These are phyloP conservation scores for Pseudogymnoascus sp. DNA, from an alignment of 2,329 filamentous ascomycete genomes.

Conservation along the genomic window DNA sequence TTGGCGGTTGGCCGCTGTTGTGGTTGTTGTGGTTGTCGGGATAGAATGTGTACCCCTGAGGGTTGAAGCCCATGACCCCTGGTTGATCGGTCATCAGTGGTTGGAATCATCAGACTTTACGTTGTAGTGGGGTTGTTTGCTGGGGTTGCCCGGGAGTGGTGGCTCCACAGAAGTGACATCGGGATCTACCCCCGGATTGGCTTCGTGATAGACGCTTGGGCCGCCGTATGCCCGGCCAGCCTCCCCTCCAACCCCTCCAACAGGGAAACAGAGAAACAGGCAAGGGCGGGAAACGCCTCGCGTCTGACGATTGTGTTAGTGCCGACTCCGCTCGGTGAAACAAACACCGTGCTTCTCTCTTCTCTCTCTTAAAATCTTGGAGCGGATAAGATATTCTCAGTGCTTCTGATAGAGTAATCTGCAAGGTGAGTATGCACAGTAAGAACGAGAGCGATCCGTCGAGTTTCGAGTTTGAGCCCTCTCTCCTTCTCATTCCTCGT, in stretches of 20 bases:
- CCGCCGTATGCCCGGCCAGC: background rate
- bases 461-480: background rate
- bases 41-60: background rate
- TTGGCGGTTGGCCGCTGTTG: background rate
- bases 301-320: conserved; percentile 4
- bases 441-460: too few species aligned
- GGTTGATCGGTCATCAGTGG: background rate
- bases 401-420: background rate
- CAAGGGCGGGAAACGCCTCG: background rate
- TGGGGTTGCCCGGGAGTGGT: background rate
- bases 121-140: background rate
- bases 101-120: background rate
- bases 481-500: background rate
- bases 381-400: background rate
- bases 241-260: too few species aligned
- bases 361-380: too few species aligned
- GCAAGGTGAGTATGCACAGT: background rate
- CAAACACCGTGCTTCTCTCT: conserved; percentile 1
- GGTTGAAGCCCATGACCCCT: conserved; percentile 1
- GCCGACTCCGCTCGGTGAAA: background rate
- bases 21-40: background rate
- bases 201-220: conserved; percentile 6
- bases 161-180: conserved; percentile 4
- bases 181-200: conserved; percentile 4
- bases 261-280: background rate